Evolutionary conservation across 306 rosid species (phyloP).

Genomic region (Dryas drummondii): DNA sequence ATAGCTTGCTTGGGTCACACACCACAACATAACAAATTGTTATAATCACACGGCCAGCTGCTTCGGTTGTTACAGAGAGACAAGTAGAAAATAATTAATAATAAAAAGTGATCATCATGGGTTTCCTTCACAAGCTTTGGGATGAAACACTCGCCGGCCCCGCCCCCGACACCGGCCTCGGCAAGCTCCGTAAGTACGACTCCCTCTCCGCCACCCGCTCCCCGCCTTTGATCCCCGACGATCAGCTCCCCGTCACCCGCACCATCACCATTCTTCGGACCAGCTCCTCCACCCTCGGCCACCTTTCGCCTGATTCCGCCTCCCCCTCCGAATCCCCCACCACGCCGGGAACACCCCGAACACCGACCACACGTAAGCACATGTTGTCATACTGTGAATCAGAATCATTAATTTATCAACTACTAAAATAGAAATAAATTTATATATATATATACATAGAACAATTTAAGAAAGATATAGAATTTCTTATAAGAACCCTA

Average conservation of each 20-base stretch:
- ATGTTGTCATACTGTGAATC: background rate
- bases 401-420: background rate
- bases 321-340: conserved; percentile 36
- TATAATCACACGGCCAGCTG: conserved; percentile 5
- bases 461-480: no score
- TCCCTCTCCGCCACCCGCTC: conserved; percentile 40
- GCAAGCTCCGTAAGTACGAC: conserved; percentile 73
- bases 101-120: conserved; percentile 38
- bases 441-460: no score
- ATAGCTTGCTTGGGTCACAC: conserved; percentile 16
- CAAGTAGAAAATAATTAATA: background rate
- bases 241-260: conserved; percentile 55
- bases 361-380: conserved; percentile 60
- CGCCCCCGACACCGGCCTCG: conserved; percentile 81
- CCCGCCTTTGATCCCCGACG: conserved; percentile 14
- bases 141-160: conserved; percentile 98
- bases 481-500: no score
- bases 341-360: conserved; percentile 56
- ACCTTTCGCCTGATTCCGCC: conserved; percentile 24
- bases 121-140: conserved; percentile 87
- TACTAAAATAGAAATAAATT: no score
- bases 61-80: conserved; percentile 37
- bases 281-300: conserved; percentile 11
- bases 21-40: background rate
- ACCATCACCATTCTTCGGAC: conserved; percentile 62